Base-by-base conservation (phyloP, 2,329 filamentous ascomycete genomes). In the Aspergillus ibericus region DNA sequence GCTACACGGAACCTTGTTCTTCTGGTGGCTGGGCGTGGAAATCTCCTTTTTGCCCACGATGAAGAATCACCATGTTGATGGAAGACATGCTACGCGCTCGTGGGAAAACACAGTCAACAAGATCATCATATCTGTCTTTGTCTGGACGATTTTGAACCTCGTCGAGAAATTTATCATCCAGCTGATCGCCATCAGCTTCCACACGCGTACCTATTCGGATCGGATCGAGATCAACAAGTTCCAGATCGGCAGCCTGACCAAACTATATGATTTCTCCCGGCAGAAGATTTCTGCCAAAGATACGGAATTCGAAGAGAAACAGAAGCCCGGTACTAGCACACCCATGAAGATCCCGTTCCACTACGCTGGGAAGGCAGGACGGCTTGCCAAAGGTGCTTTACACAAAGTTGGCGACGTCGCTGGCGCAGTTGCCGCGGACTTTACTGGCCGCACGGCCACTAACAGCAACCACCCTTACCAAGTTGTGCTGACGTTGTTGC, bases 111-210 rank as follows among this genome's bases (percentile, higher is more conserved):
- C 88, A 13, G 84, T 92, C 64, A 90, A 96, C 81, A 96, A 96
- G 73, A 84, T 98, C 67, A 88, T 97, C 60, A 86, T 96, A 16
- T 84, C 90, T 2, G 71, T 96, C n/a, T 93, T 98, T 66, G 88
- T 96, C 13, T 85, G 91, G 61, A 84, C 87, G 0, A 81, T 87
- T 2, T 80, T 97, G 61, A 97, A 98, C 75, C 89, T 95, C 60
- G 81, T 89, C 53, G 93, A 97, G 75, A 98, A 97, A 80, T 90
- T 97, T 60, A 84, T 96, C 65, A 96, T 97, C 56, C 93, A 97
- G 71, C 88, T 96, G 77, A 96, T 98, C 66, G 93, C 93, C 32
- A 93, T 93, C 58, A 92, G 89, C 61, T 98, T 98, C 76, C 93
- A 98, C 73, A 81, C 91, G 58, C 85, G 93, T 46, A 97, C 93